Percentiles rank a stretch among this genome's conserved stretches.
phyloP scores from a whole-genome alignment of 768 basidiomycete species.

The Pleurotus sapidus region DNA sequence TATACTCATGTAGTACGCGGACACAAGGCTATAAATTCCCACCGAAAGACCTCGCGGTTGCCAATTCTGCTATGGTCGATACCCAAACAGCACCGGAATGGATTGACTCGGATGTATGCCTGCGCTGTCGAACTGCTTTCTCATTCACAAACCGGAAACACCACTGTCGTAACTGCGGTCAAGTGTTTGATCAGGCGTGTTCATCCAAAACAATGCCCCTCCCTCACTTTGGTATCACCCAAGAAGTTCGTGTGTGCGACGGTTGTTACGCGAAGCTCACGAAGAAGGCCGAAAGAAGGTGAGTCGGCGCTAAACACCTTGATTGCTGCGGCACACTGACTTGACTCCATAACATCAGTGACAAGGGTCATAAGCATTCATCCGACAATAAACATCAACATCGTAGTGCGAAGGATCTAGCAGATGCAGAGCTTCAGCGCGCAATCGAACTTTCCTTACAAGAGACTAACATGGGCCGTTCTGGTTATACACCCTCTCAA shows the following conservation, averaged over 20 bases:
- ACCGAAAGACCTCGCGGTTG: constrained; percentile 65
- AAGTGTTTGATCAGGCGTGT: constrained; percentile 93
- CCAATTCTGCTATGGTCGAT: constrained; percentile 84
- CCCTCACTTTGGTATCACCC: constrained; percentile 90
- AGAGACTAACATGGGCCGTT: constrained; percentile 56
- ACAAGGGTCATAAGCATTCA: constrained; percentile 43
- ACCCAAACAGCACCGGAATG: constrained; percentile 93
- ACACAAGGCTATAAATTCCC: constrained; percentile 78
- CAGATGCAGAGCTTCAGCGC: constrained; percentile 87
- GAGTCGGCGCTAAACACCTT: constrained; percentile 16
- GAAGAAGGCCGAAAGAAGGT: constrained; percentile 62
- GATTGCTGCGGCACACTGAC: too few relatives aligned
- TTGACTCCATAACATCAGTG: background rate
- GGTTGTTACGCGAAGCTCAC: constrained; percentile 77
- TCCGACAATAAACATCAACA: constrained; percentile 40
- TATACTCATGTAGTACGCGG: background rate
- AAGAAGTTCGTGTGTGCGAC: constrained; percentile 94
- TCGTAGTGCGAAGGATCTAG: constrained; percentile 54
- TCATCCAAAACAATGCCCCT: constrained; percentile 81
- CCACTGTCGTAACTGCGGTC: constrained; percentile 97
- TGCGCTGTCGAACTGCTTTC: constrained; percentile 88
- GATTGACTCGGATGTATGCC: constrained; percentile 94
- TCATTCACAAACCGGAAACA: constrained; percentile 97
- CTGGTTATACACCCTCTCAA: constrained; percentile 71
- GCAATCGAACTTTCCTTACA: constrained; percentile 91